Evolutionary conservation across 306 rosid species (phyloP), one percentile per base, ranked within the genome.

Genomic region (Comarum palustre): DNA sequence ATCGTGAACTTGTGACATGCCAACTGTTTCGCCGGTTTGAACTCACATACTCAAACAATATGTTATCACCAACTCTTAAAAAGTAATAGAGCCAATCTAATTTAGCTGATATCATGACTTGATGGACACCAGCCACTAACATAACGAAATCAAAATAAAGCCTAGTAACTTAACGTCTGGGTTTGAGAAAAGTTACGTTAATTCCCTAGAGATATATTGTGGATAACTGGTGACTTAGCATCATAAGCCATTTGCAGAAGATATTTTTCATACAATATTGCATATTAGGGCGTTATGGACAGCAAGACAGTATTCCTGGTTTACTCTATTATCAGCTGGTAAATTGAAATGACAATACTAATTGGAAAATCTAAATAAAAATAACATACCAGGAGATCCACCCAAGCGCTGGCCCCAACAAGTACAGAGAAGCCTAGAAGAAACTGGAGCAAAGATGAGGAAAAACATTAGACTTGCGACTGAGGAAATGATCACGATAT

Each of bases 401-500:
- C 99, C 93, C 97, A 94, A 25, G 96, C 95, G 75, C 99, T 91
- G 41, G 99, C 96, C 68, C 99, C 99, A 58, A 94, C 99, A 73
- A 94, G 92, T 20, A 94, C 86, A 50, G 99, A 94, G 86, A 94
- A 91, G 45, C 96, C 92, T 77, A 94, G 73, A 68, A 94, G 97
- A 85, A 94, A 96, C 97, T 91, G 82, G 48, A 41, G 54, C 10
- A 22, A 52, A 17, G 29, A 72, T 25, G 32, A n/a, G n/a, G n/a
- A 42, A 74, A 68, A 43, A 12, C 29, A 61, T 64, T 38, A 71
- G 46, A 66, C 25, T 50, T 8, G 5, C 8, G 6, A 13, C 2
- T 2, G 69, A 16, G 9, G 46, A 27, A 24, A 50, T 31, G 24
- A 50, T 22, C 13, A 38, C 19, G 8, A 1, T 41, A 69, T 32